phyloP scores from a whole-genome alignment of 1,284 basidiomycete genomes.

The Boletus albobrunnescens region DNA sequence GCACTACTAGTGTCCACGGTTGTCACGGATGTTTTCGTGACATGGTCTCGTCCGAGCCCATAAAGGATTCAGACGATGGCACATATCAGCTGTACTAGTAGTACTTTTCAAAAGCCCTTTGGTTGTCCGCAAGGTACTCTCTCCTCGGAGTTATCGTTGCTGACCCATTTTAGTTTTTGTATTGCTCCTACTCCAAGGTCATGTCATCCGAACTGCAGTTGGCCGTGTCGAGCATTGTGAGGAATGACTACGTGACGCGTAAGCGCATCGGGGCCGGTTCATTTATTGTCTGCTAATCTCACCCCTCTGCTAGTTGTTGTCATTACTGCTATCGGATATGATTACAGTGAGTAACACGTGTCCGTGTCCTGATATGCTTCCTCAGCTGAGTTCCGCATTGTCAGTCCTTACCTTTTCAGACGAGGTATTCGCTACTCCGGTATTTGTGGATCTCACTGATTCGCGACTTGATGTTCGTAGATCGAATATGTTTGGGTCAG shows the following conservation, averaged over 20 bases:
- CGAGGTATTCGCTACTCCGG: too few species aligned
- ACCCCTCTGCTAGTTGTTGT: background rate
- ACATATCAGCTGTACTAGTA: too few species aligned
- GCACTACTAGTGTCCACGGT: too few species aligned
- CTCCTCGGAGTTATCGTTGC: background rate
- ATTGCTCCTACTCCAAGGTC: background rate
- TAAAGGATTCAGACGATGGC: background rate
- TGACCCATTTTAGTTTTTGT: background rate
- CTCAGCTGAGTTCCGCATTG: background rate
- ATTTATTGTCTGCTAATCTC: background rate
- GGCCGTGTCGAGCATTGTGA: background rate
- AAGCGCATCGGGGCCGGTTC: background rate
- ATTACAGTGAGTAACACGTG: conserved; percentile 1
- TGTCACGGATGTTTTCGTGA: too few species aligned
- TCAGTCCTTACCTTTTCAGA: background rate
- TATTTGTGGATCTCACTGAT: too few species aligned
- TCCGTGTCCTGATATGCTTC: too few species aligned
- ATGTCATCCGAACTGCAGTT: background rate
- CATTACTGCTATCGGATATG: conserved; percentile 2
- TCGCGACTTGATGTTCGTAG: too few species aligned
- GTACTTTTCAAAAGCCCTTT: background rate
- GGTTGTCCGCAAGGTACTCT: background rate
- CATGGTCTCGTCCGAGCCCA: background rate
- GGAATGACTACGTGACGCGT: conserved; percentile 4
- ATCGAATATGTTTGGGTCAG: conserved; percentile 6